Evolutionary conservation across 23 red algal species (phyloP), one percentile per base, ranked within the genome.

Genomic region (Agarophyton chilense): DNA sequence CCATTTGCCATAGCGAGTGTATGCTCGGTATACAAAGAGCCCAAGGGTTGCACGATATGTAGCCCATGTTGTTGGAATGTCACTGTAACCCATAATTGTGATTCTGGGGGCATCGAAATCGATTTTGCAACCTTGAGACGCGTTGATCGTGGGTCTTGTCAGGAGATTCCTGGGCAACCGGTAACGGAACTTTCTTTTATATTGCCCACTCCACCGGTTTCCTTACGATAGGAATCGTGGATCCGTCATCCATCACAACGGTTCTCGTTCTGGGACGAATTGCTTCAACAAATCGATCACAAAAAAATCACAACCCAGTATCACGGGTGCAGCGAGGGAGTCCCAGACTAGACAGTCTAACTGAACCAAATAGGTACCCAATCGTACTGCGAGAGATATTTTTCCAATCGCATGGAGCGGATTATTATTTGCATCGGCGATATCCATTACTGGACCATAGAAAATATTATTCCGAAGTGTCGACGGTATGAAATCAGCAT

Each of bases 201-300:
- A 19, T 10, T 5, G 61, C 45, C n/a, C 58, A 21, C 6, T 24
- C 14, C 4, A 64, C 10, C 1, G 55, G 3, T 10, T 2, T 10
- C n/a, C 53, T 25, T n/a, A 65, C 55, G n/a, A 84, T 52, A 9
- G 80, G 55, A 11, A 84, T 21, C 14, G 57, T 67, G 2, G 2
- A 25, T 11, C 80, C 56, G 51, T 49, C 32, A 2, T 31, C 57
- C 44, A 67, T 0, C 18, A 68, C 80, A 5, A 84, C 57, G 58
- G 41, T 54, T 43, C 42, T 44, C 10, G 34, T 17, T 24, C 43
- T 34, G 2, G 80, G 80, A 19, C 43, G 36, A 32, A 84, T 84
- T 24, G 80, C 80, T 10, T 66, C 43, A 31, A 84, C 34, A 44
- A 49, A 84, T 0, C 43, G 58, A 26, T 84, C 80, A 57, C 80